Evolutionary conservation across 306 rosid genomes (phyloP), one percentile per base, ranked within the genome.

Genomic region (Castanea crenata): DNA sequence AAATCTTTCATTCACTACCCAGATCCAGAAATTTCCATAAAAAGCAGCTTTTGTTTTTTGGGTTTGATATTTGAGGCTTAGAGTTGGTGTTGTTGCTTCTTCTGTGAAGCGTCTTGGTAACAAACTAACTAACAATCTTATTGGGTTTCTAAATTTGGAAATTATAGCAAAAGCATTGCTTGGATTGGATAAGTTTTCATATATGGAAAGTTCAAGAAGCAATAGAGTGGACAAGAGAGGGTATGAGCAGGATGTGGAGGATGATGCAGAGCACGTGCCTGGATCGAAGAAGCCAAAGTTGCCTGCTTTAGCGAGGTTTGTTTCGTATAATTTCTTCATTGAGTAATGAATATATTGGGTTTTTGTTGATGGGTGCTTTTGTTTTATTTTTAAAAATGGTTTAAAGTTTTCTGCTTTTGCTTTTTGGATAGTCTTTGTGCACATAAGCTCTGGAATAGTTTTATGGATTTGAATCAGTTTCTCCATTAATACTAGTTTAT

Each of bases 301-400:
- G 58, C 98, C 95, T 2, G 83, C 89, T 86, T 90, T 93, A 38
- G 97, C 93, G 20, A 91, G 98, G 98, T 93, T 73, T 86, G 62
- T 27, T 58, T n/a, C 63, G 2, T 72, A 34, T 16, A 73, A 6
- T 57, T 69, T 71, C 10, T 81, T 77, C 7, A 12, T 73, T 72
- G 5, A 20, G 4, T 76, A 23, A 49, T 74, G 5, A 20, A 6
- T 76, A 34, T 59, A 18, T 46, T 44, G 16, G 29, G 34, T 76
- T 19, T 19, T 79, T 20, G 56, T 57, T 64, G 15, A 29, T 52
- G 44, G 35, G 29, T 51, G n/a, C 55, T 64, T 44, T 55, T 74
- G 23, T 49, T 75, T 55, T 2, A 44, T 71, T 64, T 64, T 74
- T 34, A 11, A 49, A 44, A 49, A 25, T 52, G 3, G 6, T 16